Evolutionary conservation across 345 rosid species (phyloP), one percentile per base, ranked within the genome.

Genomic region (Capsella bursapastoris): DNA sequence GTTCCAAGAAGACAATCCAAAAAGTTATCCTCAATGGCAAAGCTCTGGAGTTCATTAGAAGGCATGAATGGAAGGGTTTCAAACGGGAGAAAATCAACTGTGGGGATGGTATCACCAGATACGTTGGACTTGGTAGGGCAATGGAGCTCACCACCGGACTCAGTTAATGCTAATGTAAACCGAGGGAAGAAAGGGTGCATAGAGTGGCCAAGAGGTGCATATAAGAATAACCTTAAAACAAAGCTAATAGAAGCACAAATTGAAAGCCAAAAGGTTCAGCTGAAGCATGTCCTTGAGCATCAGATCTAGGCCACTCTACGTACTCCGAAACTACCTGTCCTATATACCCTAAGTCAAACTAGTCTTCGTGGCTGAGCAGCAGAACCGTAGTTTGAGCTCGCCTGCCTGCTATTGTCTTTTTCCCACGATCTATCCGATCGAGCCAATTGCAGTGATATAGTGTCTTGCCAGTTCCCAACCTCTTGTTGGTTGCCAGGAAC

Each of bases 141-240:
- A 34, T 91, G 97, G 96, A 89, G 95, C 71, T 86, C 94, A 2
- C 83, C 78, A 29, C 93, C 95, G 0, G 95, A 91, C 55, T 81
- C 85, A 0, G 86, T 83, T 45, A 82, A 89, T 80, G 87, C 86
- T 58, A 87, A 84, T 74, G 68, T 90, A 53, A 80, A 82, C 18
- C 82, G 85, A 57, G 96, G 90, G 56, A 87, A 83, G 96, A 94
- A 91, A 74, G 97, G 98, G 38, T 91, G 97, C 85, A 90, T 94
- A 35, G 97, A 91, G 64, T 94, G 97, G 97, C 87, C 96, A n/a
- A 90, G 89, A 9, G 85, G 86, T 4, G 66, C 80, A 15, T 95
- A 87, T 78, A 94, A 87, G 87, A 83, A 81, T 66, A 84, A 84
- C 74, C 74, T 90, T 83, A 94, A 90, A 88, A 86, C 95, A n/a